Evolutionary conservation across 805 yeast species (phyloP).

Genomic region (Hanseniaspora opuntiae): DNA sequence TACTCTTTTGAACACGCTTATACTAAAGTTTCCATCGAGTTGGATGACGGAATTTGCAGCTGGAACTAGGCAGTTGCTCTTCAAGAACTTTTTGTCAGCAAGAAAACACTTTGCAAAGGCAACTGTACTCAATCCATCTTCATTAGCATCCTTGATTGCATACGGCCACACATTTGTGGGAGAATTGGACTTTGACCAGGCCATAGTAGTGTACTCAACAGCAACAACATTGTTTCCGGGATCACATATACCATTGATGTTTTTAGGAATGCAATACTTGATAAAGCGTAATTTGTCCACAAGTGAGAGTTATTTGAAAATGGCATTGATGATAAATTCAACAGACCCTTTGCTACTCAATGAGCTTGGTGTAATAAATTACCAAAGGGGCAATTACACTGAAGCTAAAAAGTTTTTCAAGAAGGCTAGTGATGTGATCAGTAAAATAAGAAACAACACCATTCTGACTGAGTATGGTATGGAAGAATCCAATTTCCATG

Average conservation of each 20-base stretch:
- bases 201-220: conserved; percentile 90
- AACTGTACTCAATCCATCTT: conserved; percentile 73
- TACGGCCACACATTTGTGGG: conserved; percentile 96
- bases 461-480: not conserved
- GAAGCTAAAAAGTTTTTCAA: conserved; percentile 59
- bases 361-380: conserved; percentile 85
- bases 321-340: conserved; percentile 66
- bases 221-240: conserved; percentile 87
- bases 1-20: conserved; percentile 67
- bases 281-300: conserved; percentile 71
- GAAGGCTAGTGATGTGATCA: conserved; percentile 60
- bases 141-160: conserved; percentile 95
- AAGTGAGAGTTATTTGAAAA: conserved; percentile 71
- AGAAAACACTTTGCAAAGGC: conserved; percentile 80
- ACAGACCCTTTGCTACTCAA: conserved; percentile 78
- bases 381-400: conserved; percentile 53
- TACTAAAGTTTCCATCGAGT: conserved; percentile 67
- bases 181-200: conserved; percentile 98
- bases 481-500: conserved; percentile 25
- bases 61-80: conserved; percentile 74
- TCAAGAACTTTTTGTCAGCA: conserved; percentile 64
- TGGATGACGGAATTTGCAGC: conserved; percentile 86
- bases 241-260: conserved; percentile 76
- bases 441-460: conserved; percentile 27
- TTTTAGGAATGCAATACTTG: conserved; percentile 90